Evolutionary conservation across 768 basidiomycete genomes (phyloP), one percentile per base, ranked within the genome.

Genomic region (Strobilomyces echinocephalus): DNA sequence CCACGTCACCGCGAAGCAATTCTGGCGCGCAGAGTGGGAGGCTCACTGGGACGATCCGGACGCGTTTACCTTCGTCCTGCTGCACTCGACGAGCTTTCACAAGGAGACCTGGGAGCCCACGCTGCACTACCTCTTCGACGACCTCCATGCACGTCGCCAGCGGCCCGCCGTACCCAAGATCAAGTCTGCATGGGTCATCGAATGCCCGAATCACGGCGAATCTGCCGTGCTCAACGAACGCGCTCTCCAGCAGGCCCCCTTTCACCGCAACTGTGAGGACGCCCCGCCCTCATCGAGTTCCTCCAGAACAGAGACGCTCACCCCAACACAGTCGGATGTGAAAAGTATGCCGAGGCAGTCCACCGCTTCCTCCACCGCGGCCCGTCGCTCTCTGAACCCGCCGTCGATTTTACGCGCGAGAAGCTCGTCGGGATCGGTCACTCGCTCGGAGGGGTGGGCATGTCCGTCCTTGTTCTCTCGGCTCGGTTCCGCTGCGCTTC

Each of bases 21-120:
- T 82, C 60, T 80, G 77, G 77, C 54, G 71, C 26, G 64, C 74
- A 3, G 71, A 72, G 28, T 69, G 75, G 49, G 73, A 73, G 24
- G 62, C 58, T 1, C 60, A 76, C 50, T 59, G 60, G 42, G 49
- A 60, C 8, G 71, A 78, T 59, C 71, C 70, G 7, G 68, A 75
- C 34, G 82, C 77, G 5, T 62, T 79, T 53, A 85, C 84, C 0
- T 71, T 86, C 33, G 69, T 87, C 31, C 61, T 84, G n/a, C 69
- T 85, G 2, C 85, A 87, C 63, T 80, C 83, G 5, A 87, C 85
- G 2, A 84, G 84, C 64, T 87, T 84, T 60, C 85, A 85, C 70
- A 87, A 87, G 64, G 85, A 88, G 69, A 82, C 79, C 3, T 87
- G 83, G 84, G 82, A 85, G 57, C 83, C 85, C 2, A 76, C 79